Percentiles rank a stretch among this genome's conserved stretches.
Evolutionary conservation across 1,284 basidiomycete species (phyloP).

Genomic region (Tylopilus sp.): DNA sequence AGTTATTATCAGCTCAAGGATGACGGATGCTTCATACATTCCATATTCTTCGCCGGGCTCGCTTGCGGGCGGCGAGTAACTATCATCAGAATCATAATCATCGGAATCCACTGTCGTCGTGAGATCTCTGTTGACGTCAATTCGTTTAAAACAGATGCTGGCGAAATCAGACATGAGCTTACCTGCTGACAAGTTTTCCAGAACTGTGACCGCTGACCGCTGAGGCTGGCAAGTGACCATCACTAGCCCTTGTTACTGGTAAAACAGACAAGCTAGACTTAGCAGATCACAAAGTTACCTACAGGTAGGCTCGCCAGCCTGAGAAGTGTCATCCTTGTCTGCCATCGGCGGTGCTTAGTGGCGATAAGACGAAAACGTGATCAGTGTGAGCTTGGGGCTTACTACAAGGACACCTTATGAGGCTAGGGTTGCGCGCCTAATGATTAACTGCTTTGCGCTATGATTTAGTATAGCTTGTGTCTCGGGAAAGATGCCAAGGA

Average conservation of each 20-base stretch:
- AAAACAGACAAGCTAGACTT: not conserved
- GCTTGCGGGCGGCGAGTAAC: not conserved
- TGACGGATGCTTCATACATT: not conserved
- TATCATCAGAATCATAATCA: not conserved
- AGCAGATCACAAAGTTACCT: not conserved
- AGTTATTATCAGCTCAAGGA: not conserved
- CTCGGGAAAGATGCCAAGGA: constrained; percentile 25
- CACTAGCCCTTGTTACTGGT: not conserved
- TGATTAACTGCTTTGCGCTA: constrained; percentile 9
- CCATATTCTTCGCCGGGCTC: not conserved
- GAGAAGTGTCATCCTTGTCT: not conserved
- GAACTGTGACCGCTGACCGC: too few relatives aligned
- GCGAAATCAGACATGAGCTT: not conserved
- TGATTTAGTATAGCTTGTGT: constrained; percentile 7
- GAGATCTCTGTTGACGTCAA: not conserved
- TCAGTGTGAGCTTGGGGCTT: not conserved
- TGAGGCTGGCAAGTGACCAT: not conserved
- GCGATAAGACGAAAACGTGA: not conserved
- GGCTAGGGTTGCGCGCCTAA: constrained; percentile 12
- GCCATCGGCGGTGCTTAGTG: not conserved
- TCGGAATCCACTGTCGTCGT: not conserved
- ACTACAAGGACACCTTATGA: constrained; percentile 20
- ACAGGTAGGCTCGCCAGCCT: too few relatives aligned
- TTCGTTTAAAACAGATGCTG: not conserved
- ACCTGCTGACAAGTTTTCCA: too few relatives aligned